phyloP scores from a whole-genome alignment of 768 basidiomycete genomes.

The Pisolithus sp. region DNA sequence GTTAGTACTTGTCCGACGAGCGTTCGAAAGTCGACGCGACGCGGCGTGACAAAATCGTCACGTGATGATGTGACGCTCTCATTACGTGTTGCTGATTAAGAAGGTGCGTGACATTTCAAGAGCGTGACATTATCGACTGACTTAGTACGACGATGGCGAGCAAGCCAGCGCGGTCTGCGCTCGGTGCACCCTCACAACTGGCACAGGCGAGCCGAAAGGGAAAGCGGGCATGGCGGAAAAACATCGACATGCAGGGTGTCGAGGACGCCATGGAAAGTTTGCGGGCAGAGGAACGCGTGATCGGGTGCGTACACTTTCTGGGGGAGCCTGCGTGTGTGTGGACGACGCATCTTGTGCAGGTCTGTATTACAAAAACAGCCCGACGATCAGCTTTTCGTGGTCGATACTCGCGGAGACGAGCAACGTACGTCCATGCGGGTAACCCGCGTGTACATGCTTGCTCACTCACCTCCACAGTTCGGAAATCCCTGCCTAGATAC shows the following conservation, averaged over 20 bases:
- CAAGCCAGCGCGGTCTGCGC: slow-evolving; percentile 6
- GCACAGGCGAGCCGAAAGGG: slow-evolving; percentile 76
- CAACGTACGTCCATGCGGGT: slow-evolving; percentile 39
- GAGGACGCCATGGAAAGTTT: slow-evolving; percentile 71
- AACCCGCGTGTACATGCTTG: background rate
- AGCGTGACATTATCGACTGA: too few species aligned
- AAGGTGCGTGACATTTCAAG: too few species aligned
- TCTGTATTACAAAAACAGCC: slow-evolving; percentile 57
- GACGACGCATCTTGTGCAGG: slow-evolving; percentile 29
- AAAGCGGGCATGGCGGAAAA: slow-evolving; percentile 92
- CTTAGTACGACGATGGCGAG: background rate
- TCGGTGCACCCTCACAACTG: slow-evolving; percentile 26
- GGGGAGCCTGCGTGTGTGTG: background rate
- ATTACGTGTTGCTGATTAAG: too few species aligned
- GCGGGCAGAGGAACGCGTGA: slow-evolving; percentile 73
- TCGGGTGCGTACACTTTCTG: slow-evolving; percentile 47
- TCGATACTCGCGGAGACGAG: slow-evolving; percentile 78
- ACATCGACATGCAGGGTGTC: slow-evolving; percentile 77
- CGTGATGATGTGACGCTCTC: too few species aligned
- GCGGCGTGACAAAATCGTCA: too few species aligned
- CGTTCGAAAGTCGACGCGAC: too few species aligned
- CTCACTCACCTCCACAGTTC: slow-evolving; percentile 37
- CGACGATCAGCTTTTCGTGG: slow-evolving; percentile 69
- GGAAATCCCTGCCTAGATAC: slow-evolving; percentile 50
- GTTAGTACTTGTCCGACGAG: too few species aligned